Evolutionary conservation across 75 land plant genomes (phyloP), one percentile per base, ranked within the genome.

Genomic region (Sequoia sempervirens): DNA sequence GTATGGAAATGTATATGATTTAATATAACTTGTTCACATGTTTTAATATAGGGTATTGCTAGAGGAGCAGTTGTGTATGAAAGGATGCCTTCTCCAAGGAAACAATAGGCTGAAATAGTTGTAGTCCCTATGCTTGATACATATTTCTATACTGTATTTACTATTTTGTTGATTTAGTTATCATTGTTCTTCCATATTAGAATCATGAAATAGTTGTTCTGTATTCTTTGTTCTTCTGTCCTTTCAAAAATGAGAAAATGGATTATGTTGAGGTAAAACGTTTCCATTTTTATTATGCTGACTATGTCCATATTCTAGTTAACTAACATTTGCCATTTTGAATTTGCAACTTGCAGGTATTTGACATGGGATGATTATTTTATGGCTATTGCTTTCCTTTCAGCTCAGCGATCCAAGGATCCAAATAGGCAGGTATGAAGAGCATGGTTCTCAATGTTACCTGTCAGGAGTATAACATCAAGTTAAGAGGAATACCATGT

Each of bases 361-460:
- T 81, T 97, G 85, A 91, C 98, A 1, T 97, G 99, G 99, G 99
- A 97, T 90, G 99, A 97, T 84, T 97, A 97, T 83, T 97, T 97
- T 87, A 95, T 97, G 97, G 93, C 99, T 43, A 94, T 97, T 83
- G 99, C 99, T 5, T 95, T 97, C 82, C 91, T 97, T 15, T 95
- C 99, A 38, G 97, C 99, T 74, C 85, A 91, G 80, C 90, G 99
- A 1, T 97, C 99, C n/a, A 97, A 97, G 79, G 99, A 97, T 87
- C 99, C 99, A 9, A 95, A 92, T 58, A 88, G 99, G 80, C 99
- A 97, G 97, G 99, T 95, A 52, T 41, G 84, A 30, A 34, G 82
- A 34, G 45, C 46, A 81, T 9, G 26, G 18, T 58, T 64, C 38
- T 34, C 41, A 37, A 23, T 61, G 11, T 81, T 54, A 78, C 13